A percentile compares a stretch with the other conserved stretches of the same genome.
Evolutionary conservation across 2,329 filamentous ascomycete species (phyloP).

Genomic region (Aspergillus phoenicis): DNA sequence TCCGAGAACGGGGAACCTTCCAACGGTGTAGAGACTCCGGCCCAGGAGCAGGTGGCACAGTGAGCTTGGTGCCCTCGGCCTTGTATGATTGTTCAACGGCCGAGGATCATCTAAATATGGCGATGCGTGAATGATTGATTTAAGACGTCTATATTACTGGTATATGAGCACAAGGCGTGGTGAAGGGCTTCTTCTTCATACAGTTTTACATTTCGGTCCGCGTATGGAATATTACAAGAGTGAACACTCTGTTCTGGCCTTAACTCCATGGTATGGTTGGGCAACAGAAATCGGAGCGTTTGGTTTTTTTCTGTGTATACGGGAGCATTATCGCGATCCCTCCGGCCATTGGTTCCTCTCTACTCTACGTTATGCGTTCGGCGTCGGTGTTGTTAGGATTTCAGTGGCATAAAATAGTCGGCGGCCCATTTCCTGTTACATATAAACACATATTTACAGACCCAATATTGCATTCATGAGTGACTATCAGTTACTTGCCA

Average conservation of each 20-base stretch:
- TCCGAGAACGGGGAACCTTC: conserved; percentile 17
- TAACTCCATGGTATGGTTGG: conserved; percentile 11
- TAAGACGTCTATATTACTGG: conserved; percentile 24
- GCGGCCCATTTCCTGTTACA: neutral
- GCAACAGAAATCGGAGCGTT: conserved; percentile 11
- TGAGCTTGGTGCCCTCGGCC: conserved; percentile 2
- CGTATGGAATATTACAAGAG: conserved; percentile 14
- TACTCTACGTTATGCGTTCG: neutral
- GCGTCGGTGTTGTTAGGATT: neutral
- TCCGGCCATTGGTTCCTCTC: conserved; percentile 4
- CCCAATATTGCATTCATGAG: neutral
- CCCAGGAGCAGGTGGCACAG: conserved; percentile 2
- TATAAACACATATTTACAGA: neutral
- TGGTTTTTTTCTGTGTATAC: conserved; percentile 17
- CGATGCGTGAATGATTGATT: conserved; percentile 21
- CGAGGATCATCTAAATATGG: neutral
- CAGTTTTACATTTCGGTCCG: conserved; percentile 11
- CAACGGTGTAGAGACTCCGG: conserved; percentile 21
- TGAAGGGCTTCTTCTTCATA: conserved; percentile 19
- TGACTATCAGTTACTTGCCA: too few species aligned
- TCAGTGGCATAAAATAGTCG: neutral
- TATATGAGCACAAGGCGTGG: conserved; percentile 28
- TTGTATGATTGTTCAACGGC: neutral
- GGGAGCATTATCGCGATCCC: conserved; percentile 17
- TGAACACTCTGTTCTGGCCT: conserved; percentile 10